These are phyloP conservation scores for Anaeromyces robustus DNA, from an alignment of 192 early-diverging fungal genomes.

Conservation along the genomic window DNA sequence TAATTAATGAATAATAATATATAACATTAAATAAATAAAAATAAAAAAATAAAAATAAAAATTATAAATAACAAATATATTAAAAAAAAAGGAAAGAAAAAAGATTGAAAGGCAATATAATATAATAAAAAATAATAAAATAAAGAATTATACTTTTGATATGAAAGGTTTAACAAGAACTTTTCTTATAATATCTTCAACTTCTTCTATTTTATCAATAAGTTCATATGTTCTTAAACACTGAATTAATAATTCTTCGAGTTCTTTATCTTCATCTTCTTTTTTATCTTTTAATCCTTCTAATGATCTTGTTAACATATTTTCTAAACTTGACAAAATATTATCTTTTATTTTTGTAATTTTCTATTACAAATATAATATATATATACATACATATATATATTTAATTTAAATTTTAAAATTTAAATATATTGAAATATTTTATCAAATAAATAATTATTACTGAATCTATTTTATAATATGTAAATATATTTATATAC, in stretches of 20 bases:
- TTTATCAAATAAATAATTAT: background rate
- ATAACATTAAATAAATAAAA: too few species aligned
- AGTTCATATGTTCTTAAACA: conserved; percentile 56
- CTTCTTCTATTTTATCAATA: conserved; percentile 49
- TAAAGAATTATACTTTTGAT: conserved; percentile 33
- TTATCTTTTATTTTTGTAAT: conserved; percentile 58
- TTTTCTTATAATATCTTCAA: conserved; percentile 41
- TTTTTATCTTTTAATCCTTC: conserved; percentile 4
- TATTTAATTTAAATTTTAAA: too few species aligned
- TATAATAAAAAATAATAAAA: too few species aligned
- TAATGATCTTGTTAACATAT: conserved; percentile 34
- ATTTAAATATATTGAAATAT: conserved; percentile 1
- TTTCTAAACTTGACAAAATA: conserved; percentile 37
- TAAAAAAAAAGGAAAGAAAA: too few species aligned
- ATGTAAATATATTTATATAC: conserved; percentile 15
- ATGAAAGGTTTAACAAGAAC: conserved; percentile 36
- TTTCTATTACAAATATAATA: conserved; percentile 22
- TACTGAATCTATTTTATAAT: background rate
- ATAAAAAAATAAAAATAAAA: too few species aligned
- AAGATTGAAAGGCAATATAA: too few species aligned
- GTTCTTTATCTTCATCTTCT: conserved; percentile 10
- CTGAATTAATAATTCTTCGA: conserved; percentile 38
- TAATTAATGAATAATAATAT: too few species aligned
- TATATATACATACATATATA: too few species aligned
- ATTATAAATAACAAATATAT: too few species aligned